Percentiles rank a stretch among this genome's conserved stretches.
phyloP scores from a whole-genome alignment of 345 rosid genomes.

The Geranium rotundifolium region DNA sequence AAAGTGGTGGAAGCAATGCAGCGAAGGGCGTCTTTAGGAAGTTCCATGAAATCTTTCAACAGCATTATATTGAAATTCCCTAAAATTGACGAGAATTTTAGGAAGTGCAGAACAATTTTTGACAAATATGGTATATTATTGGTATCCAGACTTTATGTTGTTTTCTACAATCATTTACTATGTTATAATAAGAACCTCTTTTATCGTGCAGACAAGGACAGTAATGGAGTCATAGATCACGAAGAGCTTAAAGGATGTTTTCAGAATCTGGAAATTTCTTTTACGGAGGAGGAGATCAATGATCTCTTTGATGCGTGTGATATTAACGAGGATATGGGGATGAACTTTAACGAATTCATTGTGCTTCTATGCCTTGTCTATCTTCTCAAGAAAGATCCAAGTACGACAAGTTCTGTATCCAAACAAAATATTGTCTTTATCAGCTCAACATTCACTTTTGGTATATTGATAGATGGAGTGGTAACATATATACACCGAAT shows the following conservation, averaged over 20 bases:
- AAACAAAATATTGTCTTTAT: neutral
- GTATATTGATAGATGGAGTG: no score
- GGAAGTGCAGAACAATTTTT: constrained; percentile 74
- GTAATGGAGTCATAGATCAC: constrained; percentile 64
- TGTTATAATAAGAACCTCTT: neutral
- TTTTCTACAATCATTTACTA: neutral
- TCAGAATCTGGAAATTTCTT: constrained; percentile 52
- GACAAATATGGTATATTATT: constrained; percentile 51
- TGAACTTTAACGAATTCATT: constrained; percentile 78
- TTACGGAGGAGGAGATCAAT: constrained; percentile 66
- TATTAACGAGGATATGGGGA: constrained; percentile 63
- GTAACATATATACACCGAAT: no score
- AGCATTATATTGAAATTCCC: constrained; percentile 82
- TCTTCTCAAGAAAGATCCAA: constrained; percentile 72
- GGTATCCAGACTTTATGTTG: neutral
- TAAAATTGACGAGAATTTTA: constrained; percentile 66
- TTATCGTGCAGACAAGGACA: constrained; percentile 58
- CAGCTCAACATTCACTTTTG: no score
- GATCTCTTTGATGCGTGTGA: constrained; percentile 82
- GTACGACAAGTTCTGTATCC: constrained; percentile 52
- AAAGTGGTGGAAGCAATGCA: constrained; percentile 74
- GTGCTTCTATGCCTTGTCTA: constrained; percentile 86
- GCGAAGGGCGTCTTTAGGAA: constrained; percentile 54
- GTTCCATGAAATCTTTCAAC: constrained; percentile 69
- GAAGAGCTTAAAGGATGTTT: constrained; percentile 69